Conservation (phyloP, 2,329 filamentous ascomycete species). For the Rhinocladiella mackenziei region DNA sequence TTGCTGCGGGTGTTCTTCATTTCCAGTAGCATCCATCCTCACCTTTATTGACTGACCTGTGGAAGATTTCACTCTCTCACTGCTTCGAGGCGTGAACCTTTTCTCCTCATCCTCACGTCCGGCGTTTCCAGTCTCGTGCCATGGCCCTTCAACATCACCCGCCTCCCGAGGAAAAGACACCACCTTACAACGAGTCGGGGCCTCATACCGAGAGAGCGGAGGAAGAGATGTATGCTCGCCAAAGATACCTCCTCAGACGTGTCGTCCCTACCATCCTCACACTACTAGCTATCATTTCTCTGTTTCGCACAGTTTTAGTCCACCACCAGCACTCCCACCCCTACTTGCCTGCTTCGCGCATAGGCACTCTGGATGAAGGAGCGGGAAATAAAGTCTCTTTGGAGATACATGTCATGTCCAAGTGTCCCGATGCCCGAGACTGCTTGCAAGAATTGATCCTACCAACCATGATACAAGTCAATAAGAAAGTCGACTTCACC, state of each 20-base stretch:
- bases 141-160: not conserved
- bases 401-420: constrained; percentile 95
- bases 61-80: too few relatives aligned
- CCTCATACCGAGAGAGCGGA: not conserved
- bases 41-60: too few relatives aligned
- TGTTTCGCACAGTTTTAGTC: constrained; percentile 23
- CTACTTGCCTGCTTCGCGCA: not conserved
- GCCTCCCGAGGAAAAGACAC: constrained; percentile 6
- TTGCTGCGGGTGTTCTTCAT: too few relatives aligned
- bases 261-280: constrained; percentile 23
- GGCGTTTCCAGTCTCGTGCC: not conserved
- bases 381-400: constrained; percentile 57
- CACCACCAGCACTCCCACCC: constrained; percentile 24
- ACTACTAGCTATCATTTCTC: constrained; percentile 15
- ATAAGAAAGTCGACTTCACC: constrained; percentile 83
- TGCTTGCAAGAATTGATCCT: constrained; percentile 77
- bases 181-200: not conserved
- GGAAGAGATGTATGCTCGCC: not conserved
- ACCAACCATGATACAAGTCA: constrained; percentile 77
- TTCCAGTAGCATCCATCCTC: too few relatives aligned
- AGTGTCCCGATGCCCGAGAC: constrained; percentile 86
- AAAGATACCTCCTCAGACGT: constrained; percentile 10
- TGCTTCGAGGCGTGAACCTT: too few relatives aligned
- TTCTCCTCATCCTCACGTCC: too few relatives aligned
- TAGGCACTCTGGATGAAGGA: constrained; percentile 7